Percentiles rank a stretch among this genome's conserved stretches.
Conservation (phyloP, 192 early-diverging fungal species). For the Coemansia sp. region DNA sequence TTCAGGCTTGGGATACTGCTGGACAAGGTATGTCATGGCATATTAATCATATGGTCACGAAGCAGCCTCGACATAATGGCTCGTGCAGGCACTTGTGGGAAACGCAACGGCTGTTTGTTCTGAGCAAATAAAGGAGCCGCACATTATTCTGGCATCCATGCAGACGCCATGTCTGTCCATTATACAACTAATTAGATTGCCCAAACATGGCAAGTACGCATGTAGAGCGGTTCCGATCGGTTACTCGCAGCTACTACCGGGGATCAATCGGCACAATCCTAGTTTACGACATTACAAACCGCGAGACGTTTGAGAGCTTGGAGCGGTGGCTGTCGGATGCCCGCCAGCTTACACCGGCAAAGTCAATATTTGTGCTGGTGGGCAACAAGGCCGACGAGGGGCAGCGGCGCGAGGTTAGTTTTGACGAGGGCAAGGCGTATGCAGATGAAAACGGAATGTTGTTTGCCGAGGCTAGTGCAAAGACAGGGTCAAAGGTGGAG, state of each 20-base stretch:
- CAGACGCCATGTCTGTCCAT: neutral
- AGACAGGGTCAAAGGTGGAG: slow-evolving; percentile 63
- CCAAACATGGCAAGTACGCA: neutral
- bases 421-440: slow-evolving; percentile 58
- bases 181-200: neutral
- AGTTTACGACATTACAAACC: slow-evolving; percentile 78
- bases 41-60: neutral
- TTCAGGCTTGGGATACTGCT: slow-evolving; percentile 77
- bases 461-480: slow-evolving; percentile 65
- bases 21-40: slow-evolving; percentile 57
- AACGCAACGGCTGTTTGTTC: neutral
- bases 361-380: slow-evolving; percentile 68
- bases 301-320: slow-evolving; percentile 61
- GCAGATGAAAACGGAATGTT: slow-evolving; percentile 58
- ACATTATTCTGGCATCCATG: neutral
- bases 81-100: neutral
- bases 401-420: slow-evolving; percentile 45
- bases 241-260: slow-evolving; percentile 79
- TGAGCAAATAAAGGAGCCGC: neutral
- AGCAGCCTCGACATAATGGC: neutral
- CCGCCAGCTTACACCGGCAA: slow-evolving; percentile 63
- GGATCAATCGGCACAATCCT: slow-evolving; percentile 76
- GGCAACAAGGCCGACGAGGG: slow-evolving; percentile 66
- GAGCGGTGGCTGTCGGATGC: slow-evolving; percentile 69
- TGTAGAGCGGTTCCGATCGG: slow-evolving; percentile 61